Evolutionary conservation across 495 filamentous ascomycete species (phyloP).

Genomic region (Penicillium cosmopolitanum): DNA sequence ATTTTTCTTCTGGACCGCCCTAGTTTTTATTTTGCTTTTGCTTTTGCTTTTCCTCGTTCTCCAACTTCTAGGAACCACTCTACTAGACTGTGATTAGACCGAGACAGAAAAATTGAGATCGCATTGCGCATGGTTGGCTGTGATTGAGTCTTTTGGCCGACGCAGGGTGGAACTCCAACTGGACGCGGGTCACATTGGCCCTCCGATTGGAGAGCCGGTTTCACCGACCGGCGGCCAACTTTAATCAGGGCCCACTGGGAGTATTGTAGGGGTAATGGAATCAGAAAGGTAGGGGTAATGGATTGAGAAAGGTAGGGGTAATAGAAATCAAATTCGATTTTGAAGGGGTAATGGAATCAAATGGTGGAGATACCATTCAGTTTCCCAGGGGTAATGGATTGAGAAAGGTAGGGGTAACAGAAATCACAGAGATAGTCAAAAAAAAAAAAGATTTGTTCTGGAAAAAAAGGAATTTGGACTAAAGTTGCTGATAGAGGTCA

Average conservation of each 20-base stretch:
- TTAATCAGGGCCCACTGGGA: conserved; percentile 19
- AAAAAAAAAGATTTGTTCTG: not conserved
- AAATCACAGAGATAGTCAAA: not conserved
- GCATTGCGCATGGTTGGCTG: conserved; percentile 11
- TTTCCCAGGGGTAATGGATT: conserved; percentile 1
- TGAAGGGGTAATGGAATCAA: not conserved
- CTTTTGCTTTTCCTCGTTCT: conserved; percentile 13
- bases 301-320: conserved; percentile 7
- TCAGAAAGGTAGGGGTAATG: not conserved
- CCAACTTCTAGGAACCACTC: not conserved
- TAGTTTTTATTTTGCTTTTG: conserved; percentile 8
- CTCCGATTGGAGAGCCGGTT: conserved; percentile 23
- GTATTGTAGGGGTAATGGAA: conserved; percentile 2
- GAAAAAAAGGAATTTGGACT: not conserved
- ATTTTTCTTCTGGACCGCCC: conserved; percentile 9
- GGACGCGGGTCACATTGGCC: conserved; percentile 6
- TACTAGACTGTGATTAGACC: not conserved
- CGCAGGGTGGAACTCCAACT: conserved; percentile 19
- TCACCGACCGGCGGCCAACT: conserved; percentile 9
- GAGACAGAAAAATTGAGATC: not conserved
- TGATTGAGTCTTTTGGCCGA: conserved; percentile 34
- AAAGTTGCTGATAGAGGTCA: too few species aligned
- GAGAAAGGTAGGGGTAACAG: conserved; percentile 4
- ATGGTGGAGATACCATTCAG: too few species aligned
- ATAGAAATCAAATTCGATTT: not conserved